A percentile compares a stretch with the other conserved stretches of the same genome.
Evolutionary conservation across 2,329 filamentous ascomycete species (phyloP).

Genomic region (Alternaria hordeiaustralica): DNA sequence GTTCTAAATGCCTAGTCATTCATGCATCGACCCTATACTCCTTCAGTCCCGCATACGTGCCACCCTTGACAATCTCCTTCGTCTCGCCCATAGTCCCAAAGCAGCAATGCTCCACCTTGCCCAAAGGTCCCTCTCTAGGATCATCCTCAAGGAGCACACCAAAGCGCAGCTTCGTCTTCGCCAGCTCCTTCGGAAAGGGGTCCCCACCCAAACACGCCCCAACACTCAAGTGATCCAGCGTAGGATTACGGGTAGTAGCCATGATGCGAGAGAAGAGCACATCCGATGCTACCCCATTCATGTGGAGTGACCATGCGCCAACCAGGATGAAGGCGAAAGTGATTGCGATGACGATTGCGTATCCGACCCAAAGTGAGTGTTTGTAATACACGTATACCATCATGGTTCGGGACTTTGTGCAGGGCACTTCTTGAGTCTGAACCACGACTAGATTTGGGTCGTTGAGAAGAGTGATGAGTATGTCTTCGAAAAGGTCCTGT

Average conservation of each 20-base stretch:
- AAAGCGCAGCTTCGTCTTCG: constrained; percentile 47
- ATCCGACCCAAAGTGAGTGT: constrained; percentile 45
- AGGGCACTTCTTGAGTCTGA: constrained; percentile 28
- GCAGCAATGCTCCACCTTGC: constrained; percentile 47
- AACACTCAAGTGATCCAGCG: constrained; percentile 48
- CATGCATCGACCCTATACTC: not conserved
- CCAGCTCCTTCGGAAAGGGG: constrained; percentile 49
- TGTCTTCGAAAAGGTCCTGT: constrained; percentile 46
- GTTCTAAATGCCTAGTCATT: not conserved
- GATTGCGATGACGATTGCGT: constrained; percentile 40
- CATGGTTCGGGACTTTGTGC: constrained; percentile 33
- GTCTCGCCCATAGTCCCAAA: constrained; percentile 49
- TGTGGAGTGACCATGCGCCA: constrained; percentile 41
- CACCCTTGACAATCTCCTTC: constrained; percentile 47
- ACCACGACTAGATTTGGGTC: constrained; percentile 42
- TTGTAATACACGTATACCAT: constrained; percentile 43
- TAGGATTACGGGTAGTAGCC: constrained; percentile 48
- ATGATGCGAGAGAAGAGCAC: constrained; percentile 47
- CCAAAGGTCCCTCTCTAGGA: constrained; percentile 38
- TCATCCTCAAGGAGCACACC: constrained; percentile 49
- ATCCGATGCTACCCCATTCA: constrained; percentile 47
- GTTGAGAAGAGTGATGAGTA: constrained; percentile 45
- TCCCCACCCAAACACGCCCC: constrained; percentile 50
- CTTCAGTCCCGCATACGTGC: constrained; percentile 44
- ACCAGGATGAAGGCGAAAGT: constrained; percentile 39